Conservation (phyloP, 2,329 filamentous ascomycete genomes). For the Chaetomium sp. region DNA sequence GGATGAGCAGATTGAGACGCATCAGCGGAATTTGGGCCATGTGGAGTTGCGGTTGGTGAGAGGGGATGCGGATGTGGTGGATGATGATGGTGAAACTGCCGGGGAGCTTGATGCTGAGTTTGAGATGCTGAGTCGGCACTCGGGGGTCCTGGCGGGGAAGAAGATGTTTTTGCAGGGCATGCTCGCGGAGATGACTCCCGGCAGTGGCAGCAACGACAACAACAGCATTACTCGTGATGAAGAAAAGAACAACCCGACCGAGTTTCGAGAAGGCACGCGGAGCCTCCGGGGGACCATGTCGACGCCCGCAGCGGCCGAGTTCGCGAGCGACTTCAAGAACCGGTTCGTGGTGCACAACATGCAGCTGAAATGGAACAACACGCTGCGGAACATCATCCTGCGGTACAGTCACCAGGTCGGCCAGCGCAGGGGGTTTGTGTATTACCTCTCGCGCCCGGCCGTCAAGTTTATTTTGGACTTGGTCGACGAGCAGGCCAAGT, state of each 20-base stretch:
- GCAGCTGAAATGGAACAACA: slow-evolving; percentile 98
- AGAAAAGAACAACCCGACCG: no score
- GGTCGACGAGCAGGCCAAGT: slow-evolving; percentile 84
- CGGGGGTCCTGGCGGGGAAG: slow-evolving; percentile 50
- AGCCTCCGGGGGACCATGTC: slow-evolving; percentile 55
- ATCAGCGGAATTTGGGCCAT: slow-evolving; percentile 66
- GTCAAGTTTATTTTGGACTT: slow-evolving; percentile 98
- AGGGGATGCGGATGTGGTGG: slow-evolving; percentile 42
- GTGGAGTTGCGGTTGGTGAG: slow-evolving; percentile 61
- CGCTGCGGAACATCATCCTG: slow-evolving; percentile 88
- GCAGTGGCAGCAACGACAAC: no score
- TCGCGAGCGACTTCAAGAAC: slow-evolving; percentile 93
- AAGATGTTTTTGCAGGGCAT: slow-evolving; percentile 53
- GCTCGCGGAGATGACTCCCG: slow-evolving; percentile 42
- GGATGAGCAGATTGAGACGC: slow-evolving; percentile 68
- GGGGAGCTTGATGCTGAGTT: slow-evolving; percentile 49
- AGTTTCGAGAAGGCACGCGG: slow-evolving; percentile 27
- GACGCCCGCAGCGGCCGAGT: slow-evolving; percentile 67
- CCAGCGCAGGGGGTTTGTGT: slow-evolving; percentile 91
- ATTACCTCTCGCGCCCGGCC: slow-evolving; percentile 91
- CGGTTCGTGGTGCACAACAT: slow-evolving; percentile 97
- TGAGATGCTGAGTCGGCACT: slow-evolving; percentile 53
- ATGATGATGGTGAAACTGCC: slow-evolving; percentile 52
- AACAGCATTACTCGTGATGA: no score
- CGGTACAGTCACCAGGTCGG: slow-evolving; percentile 97